phyloP scores from a whole-genome alignment of 495 filamentous ascomycete genomes.

The Pseudomonodictys pantanalensis region DNA sequence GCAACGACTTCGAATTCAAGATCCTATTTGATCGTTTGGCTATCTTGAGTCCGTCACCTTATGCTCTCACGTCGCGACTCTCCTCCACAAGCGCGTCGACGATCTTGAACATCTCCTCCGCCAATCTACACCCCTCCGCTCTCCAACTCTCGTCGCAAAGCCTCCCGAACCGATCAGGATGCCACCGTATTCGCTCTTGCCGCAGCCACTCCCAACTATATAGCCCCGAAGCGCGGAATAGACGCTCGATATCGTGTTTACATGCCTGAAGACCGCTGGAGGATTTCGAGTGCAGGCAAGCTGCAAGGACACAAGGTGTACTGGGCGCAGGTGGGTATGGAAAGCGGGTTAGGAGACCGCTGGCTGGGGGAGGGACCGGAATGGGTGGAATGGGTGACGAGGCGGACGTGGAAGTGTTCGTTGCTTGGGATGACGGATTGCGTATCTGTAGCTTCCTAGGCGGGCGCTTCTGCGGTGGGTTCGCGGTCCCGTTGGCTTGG shows the following conservation, averaged over 20 bases:
- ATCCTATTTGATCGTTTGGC: too few species aligned
- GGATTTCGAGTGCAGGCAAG: too few species aligned
- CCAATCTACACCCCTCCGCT: constrained; percentile 20
- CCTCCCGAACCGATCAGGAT: constrained; percentile 31
- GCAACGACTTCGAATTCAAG: too few species aligned
- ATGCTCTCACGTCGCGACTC: too few species aligned
- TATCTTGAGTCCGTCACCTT: too few species aligned
- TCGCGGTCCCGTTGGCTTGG: background rate
- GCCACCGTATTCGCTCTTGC: constrained; percentile 31
- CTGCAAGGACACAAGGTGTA: too few species aligned
- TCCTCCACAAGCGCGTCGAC: constrained; percentile 17
- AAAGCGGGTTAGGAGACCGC: constrained; percentile 11
- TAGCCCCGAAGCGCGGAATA: constrained; percentile 20
- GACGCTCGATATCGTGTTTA: constrained; percentile 26
- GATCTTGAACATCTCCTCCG: constrained; percentile 33
- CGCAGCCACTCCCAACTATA: constrained; percentile 30
- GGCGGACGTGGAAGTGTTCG: background rate
- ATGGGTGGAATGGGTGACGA: background rate
- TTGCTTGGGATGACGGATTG: background rate
- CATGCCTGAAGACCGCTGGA: constrained; percentile 27
- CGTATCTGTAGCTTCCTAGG: constrained; percentile 23
- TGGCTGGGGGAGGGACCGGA: too few species aligned
- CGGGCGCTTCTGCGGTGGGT: background rate
- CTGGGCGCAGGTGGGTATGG: constrained; percentile 22
- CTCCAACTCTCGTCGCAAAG: constrained; percentile 23